These are phyloP conservation scores for Musa balbisiana DNA, from an alignment of 202 grass and related monocot species.

Conservation along the genomic window DNA sequence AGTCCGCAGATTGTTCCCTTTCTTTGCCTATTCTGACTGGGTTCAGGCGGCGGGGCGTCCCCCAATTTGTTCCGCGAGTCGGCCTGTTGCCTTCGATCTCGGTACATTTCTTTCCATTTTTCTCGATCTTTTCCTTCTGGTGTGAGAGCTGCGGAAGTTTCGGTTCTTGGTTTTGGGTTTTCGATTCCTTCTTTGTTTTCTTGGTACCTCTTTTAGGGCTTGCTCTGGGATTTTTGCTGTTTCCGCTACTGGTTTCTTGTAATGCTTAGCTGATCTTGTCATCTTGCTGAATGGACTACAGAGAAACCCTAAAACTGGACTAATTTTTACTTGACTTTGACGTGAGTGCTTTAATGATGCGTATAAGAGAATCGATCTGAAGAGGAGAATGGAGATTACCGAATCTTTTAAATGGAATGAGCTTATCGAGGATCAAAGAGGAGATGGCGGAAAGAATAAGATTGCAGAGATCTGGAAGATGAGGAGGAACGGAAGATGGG, in stretches of 20 bases:
- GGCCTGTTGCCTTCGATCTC: background rate
- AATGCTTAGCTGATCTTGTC: background rate
- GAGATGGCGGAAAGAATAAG: background rate
- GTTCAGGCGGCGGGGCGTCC: background rate
- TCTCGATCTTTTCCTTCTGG: background rate
- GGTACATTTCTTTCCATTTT: background rate
- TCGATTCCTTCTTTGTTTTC: background rate
- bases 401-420: background rate
- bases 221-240: background rate
- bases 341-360: background rate
- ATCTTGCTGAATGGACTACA: background rate
- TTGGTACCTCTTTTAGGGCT: background rate
- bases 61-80: background rate
- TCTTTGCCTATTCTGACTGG: background rate
- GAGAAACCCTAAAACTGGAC: background rate
- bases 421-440: background rate
- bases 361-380: background rate
- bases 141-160: background rate
- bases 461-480: background rate
- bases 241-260: background rate
- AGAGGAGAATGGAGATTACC: background rate
- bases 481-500: background rate
- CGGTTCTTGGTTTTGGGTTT: background rate
- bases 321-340: background rate
- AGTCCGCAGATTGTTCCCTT: background rate